Evolutionary conservation across 208 protist species (phyloP), one percentile per base, ranked within the genome.

Genomic region (Angomonas ambiguus): DNA sequence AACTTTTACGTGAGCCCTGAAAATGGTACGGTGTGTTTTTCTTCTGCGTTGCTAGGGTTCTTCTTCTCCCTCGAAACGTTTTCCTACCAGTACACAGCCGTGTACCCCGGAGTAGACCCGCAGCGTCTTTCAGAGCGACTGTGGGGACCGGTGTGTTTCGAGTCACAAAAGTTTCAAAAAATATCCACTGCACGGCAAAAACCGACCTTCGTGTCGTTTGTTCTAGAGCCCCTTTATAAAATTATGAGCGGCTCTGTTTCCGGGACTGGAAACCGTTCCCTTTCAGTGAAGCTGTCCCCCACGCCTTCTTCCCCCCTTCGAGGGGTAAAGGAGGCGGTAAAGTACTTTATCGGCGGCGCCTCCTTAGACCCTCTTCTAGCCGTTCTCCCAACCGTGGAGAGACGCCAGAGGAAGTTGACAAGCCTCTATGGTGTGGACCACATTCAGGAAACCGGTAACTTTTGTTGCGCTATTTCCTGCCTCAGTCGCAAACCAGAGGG

Each of bases 181-280:
- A 85, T 95, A 38, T 82, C 63, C 4, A 88, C 69, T 51, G 76
- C 85, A 27, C 69, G 68, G 4, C 85, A 91, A 61, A 61, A 62
- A 28, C 84, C 96, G 38, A 94, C 97, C n/a, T 99, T 99, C 83
- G 97, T 99, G 16, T 73, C 97, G 28, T 99, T 99, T 62, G 84
- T 99, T 45, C 77, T 99, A 1, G 94, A 99, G 67, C 98, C 98
- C 0, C 68, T 99, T 11, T 99, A 99, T 82, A 99, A 99, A 72
- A 92, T 99, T 48, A 87, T 95, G 16, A 65, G 85, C 8, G 82
- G 96, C 58, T 62, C 84, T 1, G 74, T 93, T 1, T 80, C 82
- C n/a, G 87, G 88, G 27, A 65, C 87, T 3, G 85, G 72, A 0
- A 67, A 77, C 25, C 42, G 75, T 28, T 70, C 72, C 45, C 77